phyloP scores from a whole-genome alignment of 306 rosid species.

The Vigna trinervia region DNA sequence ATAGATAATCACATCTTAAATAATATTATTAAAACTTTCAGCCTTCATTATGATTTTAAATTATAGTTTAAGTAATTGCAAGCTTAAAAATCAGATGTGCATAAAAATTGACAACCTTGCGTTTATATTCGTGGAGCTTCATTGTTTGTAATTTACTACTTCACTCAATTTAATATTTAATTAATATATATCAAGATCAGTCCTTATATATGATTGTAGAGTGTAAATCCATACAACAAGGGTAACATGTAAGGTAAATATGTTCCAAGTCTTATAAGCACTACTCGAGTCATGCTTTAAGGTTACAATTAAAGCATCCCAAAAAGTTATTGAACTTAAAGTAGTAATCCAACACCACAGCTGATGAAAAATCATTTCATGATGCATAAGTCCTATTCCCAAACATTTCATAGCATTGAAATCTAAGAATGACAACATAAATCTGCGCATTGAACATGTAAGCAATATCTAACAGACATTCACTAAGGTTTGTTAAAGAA shows the following conservation, averaged over 20 bases:
- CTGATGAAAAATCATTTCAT: no score
- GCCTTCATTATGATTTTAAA: no score
- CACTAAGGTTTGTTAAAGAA: constrained; percentile 46
- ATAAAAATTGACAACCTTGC: neutral
- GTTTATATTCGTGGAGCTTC: neutral
- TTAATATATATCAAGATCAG: neutral
- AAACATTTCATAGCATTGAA: constrained; percentile 22
- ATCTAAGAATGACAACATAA: constrained; percentile 22
- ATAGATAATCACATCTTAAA: neutral
- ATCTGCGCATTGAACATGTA: constrained; percentile 6
- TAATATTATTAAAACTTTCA: neutral
- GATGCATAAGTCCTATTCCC: constrained; percentile 3
- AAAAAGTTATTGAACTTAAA: no score
- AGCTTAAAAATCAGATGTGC: neutral
- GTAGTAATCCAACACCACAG: neutral
- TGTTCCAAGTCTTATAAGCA: neutral
- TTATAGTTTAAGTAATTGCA: neutral
- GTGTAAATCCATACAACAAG: neutral
- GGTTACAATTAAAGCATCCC: no score
- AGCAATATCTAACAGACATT: constrained; percentile 33
- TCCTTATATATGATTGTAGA: neutral
- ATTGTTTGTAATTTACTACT: neutral
- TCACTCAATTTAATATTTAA: neutral
- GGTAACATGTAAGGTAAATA: neutral
- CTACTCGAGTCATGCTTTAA: no score